phyloP scores from a whole-genome alignment of 129 eudicot species.

The Tanacetum coccineum region DNA sequence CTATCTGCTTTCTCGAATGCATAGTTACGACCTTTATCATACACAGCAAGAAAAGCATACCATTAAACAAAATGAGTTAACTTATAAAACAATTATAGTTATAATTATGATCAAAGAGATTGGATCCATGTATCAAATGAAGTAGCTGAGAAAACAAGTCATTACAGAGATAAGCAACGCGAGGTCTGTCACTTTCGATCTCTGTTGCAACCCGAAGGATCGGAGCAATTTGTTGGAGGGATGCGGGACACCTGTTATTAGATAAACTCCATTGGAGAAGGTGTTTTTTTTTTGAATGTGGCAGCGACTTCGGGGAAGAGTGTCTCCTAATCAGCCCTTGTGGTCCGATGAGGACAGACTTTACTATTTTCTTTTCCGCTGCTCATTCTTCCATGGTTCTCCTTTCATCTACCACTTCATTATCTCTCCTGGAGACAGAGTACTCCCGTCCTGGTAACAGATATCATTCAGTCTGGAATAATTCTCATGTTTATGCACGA shows the following conservation, averaged over 20 bases:
- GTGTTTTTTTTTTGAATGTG: too few species aligned
- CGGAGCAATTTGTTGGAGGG: conserved; percentile 83
- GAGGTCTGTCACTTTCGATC: conserved; percentile 75
- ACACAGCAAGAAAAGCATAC: neutral
- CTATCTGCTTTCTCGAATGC: conserved; percentile 94
- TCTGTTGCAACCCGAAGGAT: conserved; percentile 90
- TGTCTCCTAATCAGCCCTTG: conserved; percentile 60
- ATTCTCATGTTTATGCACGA: too few species aligned
- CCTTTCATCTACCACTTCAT: too few species aligned
- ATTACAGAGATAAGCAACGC: conserved; percentile 92
- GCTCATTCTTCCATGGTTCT: too few species aligned
- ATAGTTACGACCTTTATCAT: conserved; percentile 68
- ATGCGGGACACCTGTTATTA: conserved; percentile 86
- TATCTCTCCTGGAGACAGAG: too few species aligned
- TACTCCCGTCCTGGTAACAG: too few species aligned
- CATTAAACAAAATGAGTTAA: neutral
- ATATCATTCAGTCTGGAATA: too few species aligned
- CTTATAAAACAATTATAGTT: neutral
- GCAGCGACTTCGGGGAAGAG: conserved; percentile 87
- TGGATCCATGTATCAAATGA: conserved; percentile 5
- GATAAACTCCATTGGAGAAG: conserved; percentile 82
- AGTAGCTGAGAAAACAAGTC: conserved; percentile 1
- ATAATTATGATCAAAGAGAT: neutral
- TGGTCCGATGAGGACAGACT: too few species aligned
- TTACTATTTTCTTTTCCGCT: too few species aligned